phyloP scores from a whole-genome alignment of 2,329 filamentous ascomycete species.

The Pseudopyricularia javanii region DNA sequence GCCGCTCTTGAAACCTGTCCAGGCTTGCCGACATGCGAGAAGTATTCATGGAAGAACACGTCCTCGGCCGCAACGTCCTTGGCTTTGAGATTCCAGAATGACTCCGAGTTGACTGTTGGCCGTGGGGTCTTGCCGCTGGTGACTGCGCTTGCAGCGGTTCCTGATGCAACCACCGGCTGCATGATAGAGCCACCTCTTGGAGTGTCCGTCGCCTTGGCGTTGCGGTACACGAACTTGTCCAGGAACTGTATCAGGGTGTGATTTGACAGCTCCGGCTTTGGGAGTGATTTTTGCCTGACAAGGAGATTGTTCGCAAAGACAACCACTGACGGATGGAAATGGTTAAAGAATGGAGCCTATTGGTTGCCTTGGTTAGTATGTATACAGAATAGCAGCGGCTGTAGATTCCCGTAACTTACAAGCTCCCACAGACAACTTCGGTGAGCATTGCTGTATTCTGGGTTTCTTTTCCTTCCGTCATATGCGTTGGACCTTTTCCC shows the following conservation, averaged over 20 bases:
- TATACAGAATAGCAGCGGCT: not conserved
- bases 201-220: constrained; percentile 59
- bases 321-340: constrained; percentile 89
- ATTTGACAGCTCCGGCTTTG: constrained; percentile 81
- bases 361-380: constrained; percentile 8
- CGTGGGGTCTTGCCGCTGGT: constrained; percentile 35
- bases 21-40: constrained; percentile 59
- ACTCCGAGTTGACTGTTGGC: constrained; percentile 62
- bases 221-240: constrained; percentile 97
- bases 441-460: constrained; percentile 87
- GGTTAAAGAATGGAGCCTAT: constrained; percentile 54
- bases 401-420: constrained; percentile 28
- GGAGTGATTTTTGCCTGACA: constrained; percentile 55
- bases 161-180: constrained; percentile 62
- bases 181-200: constrained; percentile 83
- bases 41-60: constrained; percentile 98
- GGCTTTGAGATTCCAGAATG: constrained; percentile 85
- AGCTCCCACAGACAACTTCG: constrained; percentile 89
- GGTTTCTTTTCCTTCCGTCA: constrained; percentile 82
- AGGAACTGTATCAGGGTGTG: constrained; percentile 92
- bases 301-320: constrained; percentile 68
- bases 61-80: constrained; percentile 83
- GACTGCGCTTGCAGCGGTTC: constrained; percentile 42
- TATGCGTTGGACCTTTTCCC: too few species aligned
- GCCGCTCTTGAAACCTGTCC: constrained; percentile 41